phyloP scores from a whole-genome alignment of 768 basidiomycete genomes.

The Strobilomyces confusus region DNA sequence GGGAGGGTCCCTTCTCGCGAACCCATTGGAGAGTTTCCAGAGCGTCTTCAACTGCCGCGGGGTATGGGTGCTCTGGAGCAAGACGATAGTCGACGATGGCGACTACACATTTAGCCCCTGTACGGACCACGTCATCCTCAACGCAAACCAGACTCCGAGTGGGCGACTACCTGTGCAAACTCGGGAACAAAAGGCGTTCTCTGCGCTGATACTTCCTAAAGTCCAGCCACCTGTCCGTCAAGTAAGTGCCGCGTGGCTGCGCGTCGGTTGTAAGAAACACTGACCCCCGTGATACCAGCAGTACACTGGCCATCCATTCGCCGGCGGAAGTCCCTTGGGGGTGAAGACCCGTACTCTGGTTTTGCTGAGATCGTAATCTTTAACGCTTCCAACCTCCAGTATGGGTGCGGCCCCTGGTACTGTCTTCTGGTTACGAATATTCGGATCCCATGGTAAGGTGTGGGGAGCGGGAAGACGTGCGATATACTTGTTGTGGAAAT shows the following conservation, averaged over 20 bases:
- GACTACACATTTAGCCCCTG: constrained; percentile 33
- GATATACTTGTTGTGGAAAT: constrained; percentile 53
- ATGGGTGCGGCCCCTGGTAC: constrained; percentile 57
- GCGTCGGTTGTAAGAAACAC: constrained; percentile 5
- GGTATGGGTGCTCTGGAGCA: constrained; percentile 33
- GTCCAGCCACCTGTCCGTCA: constrained; percentile 65
- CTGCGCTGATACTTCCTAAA: constrained; percentile 58
- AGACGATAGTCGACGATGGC: constrained; percentile 33
- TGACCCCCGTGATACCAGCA: constrained; percentile 73
- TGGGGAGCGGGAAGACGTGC: constrained; percentile 47
- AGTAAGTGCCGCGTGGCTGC: neutral
- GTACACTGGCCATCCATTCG: constrained; percentile 65
- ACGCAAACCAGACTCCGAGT: neutral
- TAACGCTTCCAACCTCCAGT: constrained; percentile 49
- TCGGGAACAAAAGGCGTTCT: constrained; percentile 50
- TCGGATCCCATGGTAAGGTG: constrained; percentile 58
- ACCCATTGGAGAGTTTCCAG: constrained; percentile 36
- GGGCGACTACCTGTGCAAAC: constrained; percentile 24
- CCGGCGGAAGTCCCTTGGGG: constrained; percentile 46
- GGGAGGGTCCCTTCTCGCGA: constrained; percentile 38
- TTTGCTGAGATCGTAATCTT: constrained; percentile 50
- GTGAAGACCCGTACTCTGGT: constrained; percentile 62
- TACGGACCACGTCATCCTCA: neutral
- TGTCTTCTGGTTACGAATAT: constrained; percentile 46
- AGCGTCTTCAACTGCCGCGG: constrained; percentile 31